These are phyloP conservation scores for Leucaena leucocephala DNA, from an alignment of 306 rosid genomes.

Conservation along the genomic window DNA sequence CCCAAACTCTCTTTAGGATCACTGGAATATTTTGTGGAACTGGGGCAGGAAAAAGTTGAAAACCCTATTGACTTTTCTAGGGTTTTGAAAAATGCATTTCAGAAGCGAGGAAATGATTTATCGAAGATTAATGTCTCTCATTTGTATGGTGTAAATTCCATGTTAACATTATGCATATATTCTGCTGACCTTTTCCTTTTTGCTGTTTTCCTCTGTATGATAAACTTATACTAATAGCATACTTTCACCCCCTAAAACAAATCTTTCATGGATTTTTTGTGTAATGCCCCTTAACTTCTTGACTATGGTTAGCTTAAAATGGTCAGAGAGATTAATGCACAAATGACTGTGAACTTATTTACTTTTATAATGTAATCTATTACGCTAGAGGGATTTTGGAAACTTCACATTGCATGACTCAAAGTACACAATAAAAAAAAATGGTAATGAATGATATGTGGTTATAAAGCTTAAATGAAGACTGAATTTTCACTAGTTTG, in stretches of 20 bases:
- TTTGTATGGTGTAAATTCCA: conserved; percentile 68
- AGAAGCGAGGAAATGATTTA: conserved; percentile 62
- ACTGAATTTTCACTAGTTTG: neutral
- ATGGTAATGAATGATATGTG: neutral
- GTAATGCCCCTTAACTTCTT: neutral
- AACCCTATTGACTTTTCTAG: conserved; percentile 85
- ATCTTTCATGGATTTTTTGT: neutral
- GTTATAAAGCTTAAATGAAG: neutral
- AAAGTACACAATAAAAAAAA: no score
- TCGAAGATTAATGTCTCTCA: conserved; percentile 82
- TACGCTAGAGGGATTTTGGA: neutral
- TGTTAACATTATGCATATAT: conserved; percentile 26
- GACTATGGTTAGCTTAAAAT: neutral
- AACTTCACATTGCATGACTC: conserved; percentile 9
- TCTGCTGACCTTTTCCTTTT: conserved; percentile 7
- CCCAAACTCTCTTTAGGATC: conserved; percentile 70
- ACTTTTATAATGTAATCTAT: conserved; percentile 6
- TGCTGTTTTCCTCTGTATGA: conserved; percentile 32
- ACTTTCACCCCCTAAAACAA: conserved; percentile 12
- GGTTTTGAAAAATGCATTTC: conserved; percentile 73
- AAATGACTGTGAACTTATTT: neutral
- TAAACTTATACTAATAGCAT: conserved; percentile 20
- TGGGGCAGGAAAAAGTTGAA: conserved; percentile 81
- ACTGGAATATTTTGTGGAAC: conserved; percentile 61
- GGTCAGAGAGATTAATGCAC: neutral